Evolutionary conservation across 2,329 filamentous ascomycete genomes (phyloP).

Genomic region (Xylariaceae sp.): DNA sequence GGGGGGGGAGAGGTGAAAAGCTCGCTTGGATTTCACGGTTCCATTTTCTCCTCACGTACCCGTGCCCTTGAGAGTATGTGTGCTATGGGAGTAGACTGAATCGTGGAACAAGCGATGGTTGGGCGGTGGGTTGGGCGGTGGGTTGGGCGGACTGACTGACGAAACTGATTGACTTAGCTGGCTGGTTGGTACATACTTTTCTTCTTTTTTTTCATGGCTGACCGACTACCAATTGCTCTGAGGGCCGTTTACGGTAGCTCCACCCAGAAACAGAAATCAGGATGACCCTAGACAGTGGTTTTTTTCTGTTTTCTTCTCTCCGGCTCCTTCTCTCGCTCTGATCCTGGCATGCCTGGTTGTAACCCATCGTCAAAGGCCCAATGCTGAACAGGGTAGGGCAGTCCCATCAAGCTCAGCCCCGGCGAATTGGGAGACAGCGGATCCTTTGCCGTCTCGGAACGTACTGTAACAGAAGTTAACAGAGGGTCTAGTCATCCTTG

Average conservation of each 20-base stretch:
- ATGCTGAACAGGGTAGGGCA: conserved; percentile 25
- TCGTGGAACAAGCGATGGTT: conserved; percentile 21
- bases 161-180: background rate
- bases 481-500: too few relatives aligned
- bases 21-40: conserved; percentile 17
- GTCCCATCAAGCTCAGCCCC: conserved; percentile 26
- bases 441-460: conserved; percentile 21
- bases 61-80: background rate
- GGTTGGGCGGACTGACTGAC: conserved; percentile 13
- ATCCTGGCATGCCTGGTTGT: conserved; percentile 12
- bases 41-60: conserved; percentile 13
- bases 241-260: conserved; percentile 12
- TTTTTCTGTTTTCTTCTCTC: conserved; percentile 11
- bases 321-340: conserved; percentile 5
- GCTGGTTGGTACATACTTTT: too few relatives aligned
- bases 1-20: conserved; percentile 15
- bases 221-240: conserved; percentile 15
- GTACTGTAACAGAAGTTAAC: too few relatives aligned
- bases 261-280: conserved; percentile 22
- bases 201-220: too few relatives aligned
- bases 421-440: conserved; percentile 25
- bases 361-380: conserved; percentile 7
- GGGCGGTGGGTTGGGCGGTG: conserved; percentile 7
- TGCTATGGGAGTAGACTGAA: background rate
- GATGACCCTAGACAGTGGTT: conserved; percentile 14